These are phyloP conservation scores for Phellopilus nigrolimitatus DNA, from an alignment of 1,284 basidiomycete genomes.

Conservation along the genomic window DNA sequence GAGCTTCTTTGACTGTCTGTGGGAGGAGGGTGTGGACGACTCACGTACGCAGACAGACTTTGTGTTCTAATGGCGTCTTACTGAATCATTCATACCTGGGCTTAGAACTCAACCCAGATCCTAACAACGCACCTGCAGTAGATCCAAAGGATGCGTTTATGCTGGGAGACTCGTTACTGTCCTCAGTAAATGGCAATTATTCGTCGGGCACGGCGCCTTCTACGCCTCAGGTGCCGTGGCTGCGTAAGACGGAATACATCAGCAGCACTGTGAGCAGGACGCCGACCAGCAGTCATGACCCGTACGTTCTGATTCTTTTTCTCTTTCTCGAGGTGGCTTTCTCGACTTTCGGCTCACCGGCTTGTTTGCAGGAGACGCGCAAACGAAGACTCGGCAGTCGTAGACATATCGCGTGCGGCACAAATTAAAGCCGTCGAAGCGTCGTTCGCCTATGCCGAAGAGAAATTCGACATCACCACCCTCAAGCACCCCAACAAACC, in stretches of 20 bases:
- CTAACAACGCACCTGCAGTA: slow-evolving; percentile 51
- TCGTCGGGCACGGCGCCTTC: slow-evolving; percentile 39
- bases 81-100: slow-evolving; percentile 13
- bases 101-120: slow-evolving; percentile 66
- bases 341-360: slow-evolving; percentile 12
- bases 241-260: slow-evolving; percentile 85
- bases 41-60: slow-evolving; percentile 42
- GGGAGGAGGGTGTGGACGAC: slow-evolving; percentile 74
- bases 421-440: slow-evolving; percentile 81
- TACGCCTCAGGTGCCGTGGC: slow-evolving; percentile 76
- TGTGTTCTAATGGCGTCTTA: neutral
- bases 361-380: slow-evolving; percentile 42
- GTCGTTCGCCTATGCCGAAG: slow-evolving; percentile 67
- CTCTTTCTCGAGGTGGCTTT: neutral
- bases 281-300: slow-evolving; percentile 44
- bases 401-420: slow-evolving; percentile 75
- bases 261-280: slow-evolving; percentile 51
- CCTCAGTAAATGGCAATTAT: slow-evolving; percentile 39
- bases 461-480: slow-evolving; percentile 50
- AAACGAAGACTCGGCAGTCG: slow-evolving; percentile 36
- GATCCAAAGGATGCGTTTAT: slow-evolving; percentile 72
- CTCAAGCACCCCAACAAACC: slow-evolving; percentile 80
- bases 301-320: slow-evolving; percentile 37
- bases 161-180: slow-evolving; percentile 50
- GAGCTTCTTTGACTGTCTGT: slow-evolving; percentile 74